Base-by-base conservation (phyloP, 495 filamentous ascomycete genomes). In the Xylaria castorea region DNA sequence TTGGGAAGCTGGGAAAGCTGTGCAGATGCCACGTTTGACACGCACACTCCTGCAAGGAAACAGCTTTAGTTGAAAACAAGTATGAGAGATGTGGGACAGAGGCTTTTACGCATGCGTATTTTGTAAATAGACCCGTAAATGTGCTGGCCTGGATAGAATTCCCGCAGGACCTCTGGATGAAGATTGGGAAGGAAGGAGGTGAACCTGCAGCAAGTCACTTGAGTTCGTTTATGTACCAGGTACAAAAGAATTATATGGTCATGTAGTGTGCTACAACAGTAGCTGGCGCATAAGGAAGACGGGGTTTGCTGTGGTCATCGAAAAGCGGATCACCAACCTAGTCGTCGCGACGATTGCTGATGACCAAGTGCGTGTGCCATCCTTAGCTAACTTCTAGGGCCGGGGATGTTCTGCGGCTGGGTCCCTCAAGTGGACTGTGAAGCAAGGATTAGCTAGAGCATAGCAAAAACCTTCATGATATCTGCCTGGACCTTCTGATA, bases 291-390 rank as follows among this genome's bases (percentile, higher is more conserved):
- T 11, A 14, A 20, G 30, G 14, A 60, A 9, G n/a, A 38, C 58
- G 57, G 18, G 32, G 58, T 2, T 38, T 8, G 3, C 58, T 61
- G 32, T 22, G 1, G 20, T 22, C 32, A 38, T 40, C 8, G 1
- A 64, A 64, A 64, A 44, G 38, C 61, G 61, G 61, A 64, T 63
- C 38, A 46, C 16, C 40, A 65, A 50, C 62, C 62, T 34, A 48
- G 40, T 65, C 42, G 62, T 48, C 42, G 42, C 42, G 62, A 14
- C 62, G 42, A 46, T 48, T 11, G 25, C 2, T 32, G 40, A 22
- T 7, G 16, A 14, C 27, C 62, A 27, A 20, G 16, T 48, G 16
- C 4, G 6, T 7, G 14, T 16, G 14, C 53, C 27, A 57, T 57
- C 32, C 14, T 25, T 12, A 12, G 34, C 16, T 1, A 22, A 61